Percentiles rank a stretch among this genome's conserved stretches.
Conservation (phyloP, 2,329 filamentous ascomycete genomes). For the Sporothrix protearum region DNA sequence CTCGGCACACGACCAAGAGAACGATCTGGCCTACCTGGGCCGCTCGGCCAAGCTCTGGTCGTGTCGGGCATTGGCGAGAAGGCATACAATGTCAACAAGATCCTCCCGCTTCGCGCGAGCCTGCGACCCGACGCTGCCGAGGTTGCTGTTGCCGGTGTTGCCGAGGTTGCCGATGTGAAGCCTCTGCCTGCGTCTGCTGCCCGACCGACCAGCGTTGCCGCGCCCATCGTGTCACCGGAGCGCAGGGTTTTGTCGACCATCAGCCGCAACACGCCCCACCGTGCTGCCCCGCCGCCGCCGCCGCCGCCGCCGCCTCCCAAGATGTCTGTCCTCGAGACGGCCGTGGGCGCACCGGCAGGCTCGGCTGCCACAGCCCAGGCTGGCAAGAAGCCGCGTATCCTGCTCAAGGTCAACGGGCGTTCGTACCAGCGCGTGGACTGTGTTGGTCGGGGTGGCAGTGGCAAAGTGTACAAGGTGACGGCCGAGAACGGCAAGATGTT, state of each 20-base stretch:
- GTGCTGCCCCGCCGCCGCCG: constrained; percentile 73
- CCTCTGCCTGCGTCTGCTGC: not conserved
- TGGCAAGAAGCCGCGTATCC: constrained; percentile 68
- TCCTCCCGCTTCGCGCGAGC: constrained; percentile 44
- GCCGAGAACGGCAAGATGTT: constrained; percentile 96
- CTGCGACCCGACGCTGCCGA: constrained; percentile 11
- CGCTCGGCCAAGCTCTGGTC: constrained; percentile 52
- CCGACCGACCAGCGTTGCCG: not conserved
- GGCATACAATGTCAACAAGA: constrained; percentile 34
- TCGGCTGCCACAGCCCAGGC: constrained; percentile 70
- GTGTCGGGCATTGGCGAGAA: constrained; percentile 43
- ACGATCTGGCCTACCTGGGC: constrained; percentile 69
- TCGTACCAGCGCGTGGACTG: constrained; percentile 85
- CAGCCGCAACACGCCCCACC: constrained; percentile 67
- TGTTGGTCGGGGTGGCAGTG: constrained; percentile 87
- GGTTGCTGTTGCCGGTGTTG: no score
- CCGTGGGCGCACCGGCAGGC: constrained; percentile 76
- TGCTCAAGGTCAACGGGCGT: constrained; percentile 86
- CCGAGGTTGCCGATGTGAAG: constrained; percentile 14
- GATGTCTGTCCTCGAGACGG: constrained; percentile 93
- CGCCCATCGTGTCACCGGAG: constrained; percentile 40
- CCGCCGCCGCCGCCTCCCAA: constrained; percentile 85
- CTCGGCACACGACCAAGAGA: constrained; percentile 75
- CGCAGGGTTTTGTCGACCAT: constrained; percentile 54
- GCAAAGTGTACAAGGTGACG: constrained; percentile 92